Conservation (phyloP, 2,329 filamentous ascomycete genomes). For the Hypomyces perniciosus region DNA sequence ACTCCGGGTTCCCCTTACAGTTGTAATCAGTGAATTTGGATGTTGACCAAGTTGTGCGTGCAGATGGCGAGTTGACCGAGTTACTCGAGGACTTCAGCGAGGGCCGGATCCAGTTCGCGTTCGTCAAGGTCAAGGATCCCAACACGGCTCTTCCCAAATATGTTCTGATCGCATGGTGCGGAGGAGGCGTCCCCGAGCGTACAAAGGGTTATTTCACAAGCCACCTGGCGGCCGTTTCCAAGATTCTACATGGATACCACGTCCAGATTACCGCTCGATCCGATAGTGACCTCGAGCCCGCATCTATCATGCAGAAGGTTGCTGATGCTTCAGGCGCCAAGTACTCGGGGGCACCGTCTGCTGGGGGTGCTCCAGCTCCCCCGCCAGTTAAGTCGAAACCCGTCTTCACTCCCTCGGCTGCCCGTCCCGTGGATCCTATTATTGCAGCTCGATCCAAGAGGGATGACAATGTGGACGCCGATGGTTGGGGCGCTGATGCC, state of each 20-base stretch:
- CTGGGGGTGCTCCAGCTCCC: constrained; percentile 47
- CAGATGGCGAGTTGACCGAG: constrained; percentile 86
- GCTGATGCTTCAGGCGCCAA: constrained; percentile 91
- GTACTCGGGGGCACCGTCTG: constrained; percentile 67
- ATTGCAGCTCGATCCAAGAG: constrained; percentile 57
- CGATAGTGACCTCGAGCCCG: constrained; percentile 79
- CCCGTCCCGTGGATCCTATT: constrained; percentile 58
- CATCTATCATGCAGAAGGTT: constrained; percentile 87
- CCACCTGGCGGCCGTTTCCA: constrained; percentile 82
- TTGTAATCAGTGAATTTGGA: neutral
- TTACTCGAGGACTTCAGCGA: constrained; percentile 95
- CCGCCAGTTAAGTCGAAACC: constrained; percentile 82
- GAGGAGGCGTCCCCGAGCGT: constrained; percentile 93
- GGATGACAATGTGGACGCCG: constrained; percentile 61
- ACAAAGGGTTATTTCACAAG: constrained; percentile 99
- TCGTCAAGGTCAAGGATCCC: constrained; percentile 91
- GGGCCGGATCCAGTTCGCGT: constrained; percentile 93
- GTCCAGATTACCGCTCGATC: constrained; percentile 95
- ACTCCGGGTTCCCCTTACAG: neutral
- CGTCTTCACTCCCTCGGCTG: constrained; percentile 73
- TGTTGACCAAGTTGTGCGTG: constrained; percentile 15
- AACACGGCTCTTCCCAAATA: constrained; percentile 86
- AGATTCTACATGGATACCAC: constrained; percentile 93
- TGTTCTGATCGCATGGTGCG: constrained; percentile 93
- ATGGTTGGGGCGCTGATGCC: constrained; percentile 93